Evolutionary conservation across 2,329 filamentous ascomycete species (phyloP), one percentile per base, ranked within the genome.

Genomic region (Fusarium anguioides): DNA sequence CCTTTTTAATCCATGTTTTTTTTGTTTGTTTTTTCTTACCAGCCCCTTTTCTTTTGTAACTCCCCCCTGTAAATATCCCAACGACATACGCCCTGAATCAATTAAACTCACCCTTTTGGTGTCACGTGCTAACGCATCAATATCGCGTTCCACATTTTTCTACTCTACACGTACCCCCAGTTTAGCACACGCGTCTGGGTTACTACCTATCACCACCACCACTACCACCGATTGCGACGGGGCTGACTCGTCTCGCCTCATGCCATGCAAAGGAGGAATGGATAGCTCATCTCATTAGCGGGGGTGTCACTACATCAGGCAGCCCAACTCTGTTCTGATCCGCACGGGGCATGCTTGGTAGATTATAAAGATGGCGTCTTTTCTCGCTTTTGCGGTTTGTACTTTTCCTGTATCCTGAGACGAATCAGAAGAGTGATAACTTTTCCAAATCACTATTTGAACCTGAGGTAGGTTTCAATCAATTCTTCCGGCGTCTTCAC

Each of bases 381-480:
- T 47, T 53, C 54, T 65, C 33, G 21, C 40, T 45, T 51, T 31
- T n/a, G n/a, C n/a, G n/a, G n/a, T n/a, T 31, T 36, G 40, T 48
- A 45, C 37, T 31, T 52, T 46, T 31, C 20, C 31, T 33, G 35
- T 36, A 62, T 56, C 41, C 40, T 40, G 48, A 59, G 60, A 50
- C 24, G 47, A 49, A 55, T 53, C 27, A 75, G 70, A 70, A 70
- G 68, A 73, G 46, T 42, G 56, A 37, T 37, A 23, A 53, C 64
- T 49, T 56, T 58, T 60, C 37, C 41, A 42, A n/a, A 46, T 63
- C 44, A 42, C 52, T 57, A 52, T 70, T 69, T 65, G 64, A 68
- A 69, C 75, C 73, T 73, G 65, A 76, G 76, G 76, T 78, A 79
- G 70, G 76, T 76, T 68, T 58, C 42, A 51, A 45, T 27, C 20